These are phyloP conservation scores for Kluyveromyces sp. DNA, from an alignment of 1,139 yeast species.

Conservation along the genomic window DNA sequence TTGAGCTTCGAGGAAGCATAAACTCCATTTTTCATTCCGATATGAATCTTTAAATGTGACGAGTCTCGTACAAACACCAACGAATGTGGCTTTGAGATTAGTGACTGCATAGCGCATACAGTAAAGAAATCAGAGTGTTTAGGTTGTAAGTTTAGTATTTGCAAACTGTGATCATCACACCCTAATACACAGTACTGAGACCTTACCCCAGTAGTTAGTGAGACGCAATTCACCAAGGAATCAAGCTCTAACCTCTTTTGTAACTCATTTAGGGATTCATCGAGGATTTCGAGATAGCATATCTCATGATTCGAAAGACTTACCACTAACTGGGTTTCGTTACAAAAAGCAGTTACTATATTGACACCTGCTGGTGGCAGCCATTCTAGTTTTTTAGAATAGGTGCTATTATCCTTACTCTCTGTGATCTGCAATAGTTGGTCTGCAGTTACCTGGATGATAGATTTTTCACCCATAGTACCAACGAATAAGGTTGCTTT, in stretches of 20 bases:
- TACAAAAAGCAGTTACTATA: constrained; percentile 52
- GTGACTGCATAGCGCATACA: constrained; percentile 55
- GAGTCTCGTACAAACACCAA: constrained; percentile 29
- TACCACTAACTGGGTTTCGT: constrained; percentile 59
- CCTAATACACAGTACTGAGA: constrained; percentile 63
- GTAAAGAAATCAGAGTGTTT: constrained; percentile 54
- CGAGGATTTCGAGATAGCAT: constrained; percentile 68
- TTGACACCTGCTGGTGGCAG: constrained; percentile 72
- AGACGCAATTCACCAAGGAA: constrained; percentile 45
- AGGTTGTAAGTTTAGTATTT: constrained; percentile 51
- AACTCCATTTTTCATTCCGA: constrained; percentile 79
- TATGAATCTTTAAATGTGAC: constrained; percentile 43
- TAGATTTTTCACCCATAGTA: constrained; percentile 56
- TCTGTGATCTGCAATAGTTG: constrained; percentile 63
- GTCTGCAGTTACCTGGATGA: constrained; percentile 64
- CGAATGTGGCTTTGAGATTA: constrained; percentile 52
- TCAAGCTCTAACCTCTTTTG: constrained; percentile 53
- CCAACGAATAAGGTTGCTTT: constrained; percentile 62
- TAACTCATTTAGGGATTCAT: constrained; percentile 62
- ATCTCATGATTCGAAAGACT: constrained; percentile 68
- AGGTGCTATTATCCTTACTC: constrained; percentile 16
- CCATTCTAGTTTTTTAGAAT: constrained; percentile 51
- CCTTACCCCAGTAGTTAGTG: constrained; percentile 45
- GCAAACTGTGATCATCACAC: constrained; percentile 61
- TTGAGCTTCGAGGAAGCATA: constrained; percentile 61